Base-by-base conservation (phyloP, 1,284 basidiomycete species). In the Cutaneotrichosporon cavernicola region DNA sequence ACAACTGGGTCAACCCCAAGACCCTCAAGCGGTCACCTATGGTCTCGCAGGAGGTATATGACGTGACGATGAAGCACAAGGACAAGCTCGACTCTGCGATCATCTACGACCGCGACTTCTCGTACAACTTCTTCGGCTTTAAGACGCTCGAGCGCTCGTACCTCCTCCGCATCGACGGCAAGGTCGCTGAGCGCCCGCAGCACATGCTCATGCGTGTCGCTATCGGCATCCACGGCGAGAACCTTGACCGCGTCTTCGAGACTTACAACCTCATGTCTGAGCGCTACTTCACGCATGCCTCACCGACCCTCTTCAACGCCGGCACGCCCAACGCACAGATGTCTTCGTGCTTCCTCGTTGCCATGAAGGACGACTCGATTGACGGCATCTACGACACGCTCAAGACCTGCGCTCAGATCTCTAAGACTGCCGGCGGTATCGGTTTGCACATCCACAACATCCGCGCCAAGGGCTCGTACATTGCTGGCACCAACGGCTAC, bases 171-270 rank as follows among this genome's bases (percentile, higher is more conserved):
- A 89, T 98, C 82, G 88, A 97, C 78, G 92, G 92, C 63, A 92
- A 92, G 73, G 91, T 97, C 56, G 96, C 94, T 56, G 97, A 99
- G 82, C 88, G 97, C 59, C 97, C 97, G 38, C 96, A 99, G 77
- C 97, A 99, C 82, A 92, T 99, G 89, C 90, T 99, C 76, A 99
- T 99, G 97, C 94, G 96, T 82, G 97, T 99, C 61, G 91, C 96
- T 56, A 92, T 99, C 58, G 97, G 96, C 64, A 97, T 99, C 69
- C 96, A 99, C 79, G 95, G 95, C 13, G 76, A 83, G 31, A 91
- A 98, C 80, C 86, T 98, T 67, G 92, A 97, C 32, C 88, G 89
- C 57, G 93, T 89, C 58, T 84, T 98, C 69, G 89, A 97, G 83
- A 97, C 96, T 10, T 94, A 95, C 80, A 89, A 91, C 73, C 85